A percentile compares a stretch with the other conserved stretches of the same genome.
Evolutionary conservation across 768 basidiomycete genomes (phyloP).

Genomic region (Mrakia blollopis): DNA sequence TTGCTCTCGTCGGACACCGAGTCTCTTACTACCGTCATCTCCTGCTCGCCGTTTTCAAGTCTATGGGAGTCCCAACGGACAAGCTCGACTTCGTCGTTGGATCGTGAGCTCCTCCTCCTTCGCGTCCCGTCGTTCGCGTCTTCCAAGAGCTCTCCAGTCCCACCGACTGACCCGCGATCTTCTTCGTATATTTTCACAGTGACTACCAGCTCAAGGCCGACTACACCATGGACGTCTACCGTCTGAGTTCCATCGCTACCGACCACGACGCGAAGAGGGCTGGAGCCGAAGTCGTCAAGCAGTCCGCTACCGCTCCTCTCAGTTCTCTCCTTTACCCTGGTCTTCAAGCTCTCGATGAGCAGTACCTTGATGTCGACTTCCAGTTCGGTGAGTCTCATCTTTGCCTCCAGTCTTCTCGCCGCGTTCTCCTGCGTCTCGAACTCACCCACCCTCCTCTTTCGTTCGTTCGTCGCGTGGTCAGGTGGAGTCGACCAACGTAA

Average conservation of each 20-base stretch:
- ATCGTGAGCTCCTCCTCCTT: constrained; percentile 45
- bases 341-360: constrained; percentile 91
- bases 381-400: constrained; percentile 64
- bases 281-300: constrained; percentile 97
- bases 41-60: constrained; percentile 73
- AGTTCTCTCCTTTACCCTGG: constrained; percentile 94
- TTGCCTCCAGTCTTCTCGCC: not conserved
- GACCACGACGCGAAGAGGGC: constrained; percentile 98
- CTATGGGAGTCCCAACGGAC: constrained; percentile 83
- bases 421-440: not conserved
- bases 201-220: constrained; percentile 86
- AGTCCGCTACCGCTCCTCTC: constrained; percentile 83
- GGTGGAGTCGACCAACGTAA: constrained; percentile 93
- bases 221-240: constrained; percentile 93
- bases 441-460: not conserved
- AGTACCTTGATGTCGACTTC: constrained; percentile 92
- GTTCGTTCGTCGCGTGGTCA: not conserved
- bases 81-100: constrained; percentile 80
- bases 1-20: constrained; percentile 80
- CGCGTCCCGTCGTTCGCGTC: not conserved
- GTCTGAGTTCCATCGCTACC: constrained; percentile 79
- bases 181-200: not conserved
- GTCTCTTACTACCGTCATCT: constrained; percentile 85
- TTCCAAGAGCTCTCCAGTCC: not conserved
- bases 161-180: no score